Conservation (phyloP, 2,329 filamentous ascomycete genomes). For the Nothomitra cinnamomea region DNA sequence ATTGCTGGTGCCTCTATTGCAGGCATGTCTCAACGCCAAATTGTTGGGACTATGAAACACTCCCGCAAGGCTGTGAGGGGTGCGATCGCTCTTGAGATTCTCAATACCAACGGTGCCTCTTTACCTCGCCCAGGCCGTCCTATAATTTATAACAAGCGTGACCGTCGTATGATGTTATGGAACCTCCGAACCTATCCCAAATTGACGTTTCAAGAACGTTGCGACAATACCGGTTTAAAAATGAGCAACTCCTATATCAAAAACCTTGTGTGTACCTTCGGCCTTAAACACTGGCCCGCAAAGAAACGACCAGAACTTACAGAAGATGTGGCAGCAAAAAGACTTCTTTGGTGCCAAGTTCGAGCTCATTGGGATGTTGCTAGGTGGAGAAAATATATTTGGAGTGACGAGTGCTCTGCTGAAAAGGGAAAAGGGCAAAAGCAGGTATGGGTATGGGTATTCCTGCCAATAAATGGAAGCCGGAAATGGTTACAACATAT, state of each 20-base stretch:
- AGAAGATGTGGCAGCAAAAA: background rate
- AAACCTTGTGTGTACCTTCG: background rate
- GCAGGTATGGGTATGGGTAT: background rate
- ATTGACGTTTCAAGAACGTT: too few species aligned
- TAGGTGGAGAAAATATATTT: background rate
- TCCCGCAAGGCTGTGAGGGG: background rate
- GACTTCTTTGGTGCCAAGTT: background rate
- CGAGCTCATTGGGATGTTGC: background rate
- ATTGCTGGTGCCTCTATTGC: background rate
- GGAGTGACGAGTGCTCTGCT: background rate
- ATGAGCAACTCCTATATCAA: background rate
- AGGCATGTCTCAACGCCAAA: background rate
- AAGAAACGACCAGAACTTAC: background rate
- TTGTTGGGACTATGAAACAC: background rate
- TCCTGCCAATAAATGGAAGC: background rate
- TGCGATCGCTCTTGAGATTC: background rate
- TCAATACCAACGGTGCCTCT: background rate
- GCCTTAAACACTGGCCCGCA: background rate
- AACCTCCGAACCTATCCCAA: too few species aligned
- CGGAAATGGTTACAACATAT: background rate
- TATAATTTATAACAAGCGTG: background rate
- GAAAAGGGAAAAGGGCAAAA: background rate
- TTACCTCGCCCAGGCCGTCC: background rate
- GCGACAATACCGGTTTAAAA: too few species aligned
- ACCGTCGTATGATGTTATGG: background rate